These are phyloP conservation scores for Eremothecium coryli DNA, from an alignment of 1,139 yeast genomes.

Conservation along the genomic window DNA sequence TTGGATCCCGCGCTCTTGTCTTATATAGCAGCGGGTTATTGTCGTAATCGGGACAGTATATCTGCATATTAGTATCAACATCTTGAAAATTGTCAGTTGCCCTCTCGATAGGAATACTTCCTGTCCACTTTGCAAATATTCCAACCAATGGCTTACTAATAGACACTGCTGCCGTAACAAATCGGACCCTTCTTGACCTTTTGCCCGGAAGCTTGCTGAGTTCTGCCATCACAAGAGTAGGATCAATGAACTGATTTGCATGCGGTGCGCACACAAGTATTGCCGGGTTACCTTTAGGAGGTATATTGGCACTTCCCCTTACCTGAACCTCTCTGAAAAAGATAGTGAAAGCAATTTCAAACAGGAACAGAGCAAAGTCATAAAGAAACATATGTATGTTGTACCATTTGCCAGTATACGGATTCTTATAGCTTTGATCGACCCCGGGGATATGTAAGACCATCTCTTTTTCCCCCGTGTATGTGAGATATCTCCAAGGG, in stretches of 20 bases:
- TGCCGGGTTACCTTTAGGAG: constrained; percentile 51
- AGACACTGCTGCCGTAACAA: constrained; percentile 58
- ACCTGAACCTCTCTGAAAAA: constrained; percentile 65
- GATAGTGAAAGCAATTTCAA: constrained; percentile 21
- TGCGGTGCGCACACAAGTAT: constrained; percentile 76
- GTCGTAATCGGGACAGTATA: constrained; percentile 35
- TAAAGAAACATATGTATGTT: constrained; percentile 19
- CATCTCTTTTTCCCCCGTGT: too few species aligned
- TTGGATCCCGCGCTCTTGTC: constrained; percentile 12
- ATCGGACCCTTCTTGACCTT: constrained; percentile 39
- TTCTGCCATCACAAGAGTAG: constrained; percentile 50
- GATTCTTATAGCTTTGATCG: constrained; percentile 11
- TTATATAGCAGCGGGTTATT: constrained; percentile 29
- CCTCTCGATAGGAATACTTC: constrained; percentile 65
- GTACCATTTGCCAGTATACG: constrained; percentile 17
- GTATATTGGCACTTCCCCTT: constrained; percentile 59
- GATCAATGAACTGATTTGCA: constrained; percentile 73
- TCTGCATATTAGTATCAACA: constrained; percentile 37
- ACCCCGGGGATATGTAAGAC: constrained; percentile 15
- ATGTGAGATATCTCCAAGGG: background rate
- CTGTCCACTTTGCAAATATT: constrained; percentile 44
- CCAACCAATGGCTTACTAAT: constrained; percentile 48
- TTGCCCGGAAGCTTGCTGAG: constrained; percentile 31
- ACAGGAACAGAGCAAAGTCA: constrained; percentile 18
- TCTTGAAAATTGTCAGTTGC: constrained; percentile 54